A percentile compares a stretch with the other conserved stretches of the same genome.
Conservation (phyloP, 1,284 basidiomycete species). For the Dichomitus squalens region DNA sequence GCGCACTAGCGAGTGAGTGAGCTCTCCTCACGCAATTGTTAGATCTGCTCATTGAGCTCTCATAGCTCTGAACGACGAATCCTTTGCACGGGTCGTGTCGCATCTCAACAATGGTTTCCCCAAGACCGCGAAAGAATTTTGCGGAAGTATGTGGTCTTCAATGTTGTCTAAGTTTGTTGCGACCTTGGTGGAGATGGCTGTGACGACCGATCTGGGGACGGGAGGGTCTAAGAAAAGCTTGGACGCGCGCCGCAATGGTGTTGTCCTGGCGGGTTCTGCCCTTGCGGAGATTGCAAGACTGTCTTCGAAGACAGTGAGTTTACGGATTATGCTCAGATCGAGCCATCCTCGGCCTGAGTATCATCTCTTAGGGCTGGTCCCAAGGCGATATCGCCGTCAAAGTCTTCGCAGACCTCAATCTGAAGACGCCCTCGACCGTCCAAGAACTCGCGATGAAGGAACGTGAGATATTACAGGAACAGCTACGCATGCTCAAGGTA, state of each 20-base stretch:
- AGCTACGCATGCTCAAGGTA: not conserved
- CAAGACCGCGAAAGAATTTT: not conserved
- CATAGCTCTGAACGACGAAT: not conserved
- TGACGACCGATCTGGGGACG: not conserved
- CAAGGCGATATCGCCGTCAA: not conserved
- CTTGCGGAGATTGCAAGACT: not conserved
- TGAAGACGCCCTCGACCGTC: not conserved
- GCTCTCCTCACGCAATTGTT: not conserved
- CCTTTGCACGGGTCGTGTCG: not conserved
- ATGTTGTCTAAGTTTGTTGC: not conserved
- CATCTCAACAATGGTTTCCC: not conserved
- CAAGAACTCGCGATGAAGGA: not conserved
- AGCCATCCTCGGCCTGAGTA: too few species aligned
- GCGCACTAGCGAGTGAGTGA: not conserved
- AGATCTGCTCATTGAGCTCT: not conserved
- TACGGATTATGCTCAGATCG: too few species aligned
- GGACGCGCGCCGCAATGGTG: not conserved
- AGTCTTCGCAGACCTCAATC: not conserved
- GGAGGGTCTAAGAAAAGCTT: not conserved
- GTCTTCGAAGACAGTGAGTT: not conserved
- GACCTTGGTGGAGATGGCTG: not conserved
- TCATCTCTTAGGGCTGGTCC: not conserved
- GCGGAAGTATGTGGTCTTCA: not conserved
- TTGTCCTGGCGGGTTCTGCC: not conserved
- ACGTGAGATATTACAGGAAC: not conserved